Evolutionary conservation across 371 early-diverging fungal genomes (phyloP).

Genomic region (Mortierella sp.): DNA sequence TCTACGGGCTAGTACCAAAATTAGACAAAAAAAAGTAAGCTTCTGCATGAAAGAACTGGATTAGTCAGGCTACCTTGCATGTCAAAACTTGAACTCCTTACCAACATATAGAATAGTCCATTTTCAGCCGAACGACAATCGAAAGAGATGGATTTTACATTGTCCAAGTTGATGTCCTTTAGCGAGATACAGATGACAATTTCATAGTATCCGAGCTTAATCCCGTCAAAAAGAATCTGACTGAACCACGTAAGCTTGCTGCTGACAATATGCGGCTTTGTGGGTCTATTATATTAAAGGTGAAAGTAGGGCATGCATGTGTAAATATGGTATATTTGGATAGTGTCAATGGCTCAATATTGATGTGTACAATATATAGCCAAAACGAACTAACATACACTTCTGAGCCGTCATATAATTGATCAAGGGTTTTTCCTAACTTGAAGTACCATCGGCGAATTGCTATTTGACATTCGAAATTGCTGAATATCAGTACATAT

Average conservation of each 20-base stretch:
- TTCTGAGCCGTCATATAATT: too few relatives aligned
- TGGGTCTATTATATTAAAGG: slow-evolving; percentile 1
- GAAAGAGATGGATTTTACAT: not conserved
- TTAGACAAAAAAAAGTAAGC: not conserved
- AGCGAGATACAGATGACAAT: slow-evolving; percentile 20
- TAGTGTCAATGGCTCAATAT: too few relatives aligned
- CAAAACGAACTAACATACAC: too few relatives aligned
- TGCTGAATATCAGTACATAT: too few relatives aligned
- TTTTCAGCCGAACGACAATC: slow-evolving; percentile 1
- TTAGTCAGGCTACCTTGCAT: not conserved
- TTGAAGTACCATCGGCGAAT: slow-evolving; percentile 8
- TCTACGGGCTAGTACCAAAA: not conserved
- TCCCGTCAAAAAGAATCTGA: not conserved
- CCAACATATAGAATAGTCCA: not conserved
- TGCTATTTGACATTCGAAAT: not conserved
- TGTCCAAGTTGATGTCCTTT: not conserved
- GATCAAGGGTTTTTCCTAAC: not conserved
- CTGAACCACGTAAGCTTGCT: not conserved
- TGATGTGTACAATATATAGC: too few relatives aligned
- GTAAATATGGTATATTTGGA: too few relatives aligned
- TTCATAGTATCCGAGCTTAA: slow-evolving; percentile 6
- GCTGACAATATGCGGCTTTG: not conserved
- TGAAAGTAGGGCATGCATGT: too few relatives aligned
- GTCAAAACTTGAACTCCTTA: not conserved
- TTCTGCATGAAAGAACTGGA: not conserved